Conservation (phyloP, 441 rosid species). For the Theobroma grandiflorum region DNA sequence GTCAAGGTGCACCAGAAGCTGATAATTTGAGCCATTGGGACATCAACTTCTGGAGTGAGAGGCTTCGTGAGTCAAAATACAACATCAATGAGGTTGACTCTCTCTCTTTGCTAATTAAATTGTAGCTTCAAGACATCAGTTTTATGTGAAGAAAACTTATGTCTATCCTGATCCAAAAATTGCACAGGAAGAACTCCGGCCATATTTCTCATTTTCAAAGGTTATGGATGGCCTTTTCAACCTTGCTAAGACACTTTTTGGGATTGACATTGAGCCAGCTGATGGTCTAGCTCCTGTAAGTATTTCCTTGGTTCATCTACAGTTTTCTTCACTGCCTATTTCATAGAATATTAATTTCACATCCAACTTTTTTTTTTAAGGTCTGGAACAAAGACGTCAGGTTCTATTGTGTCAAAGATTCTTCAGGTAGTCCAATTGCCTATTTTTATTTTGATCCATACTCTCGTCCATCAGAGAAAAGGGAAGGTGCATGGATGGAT, state of each 20-base stretch:
- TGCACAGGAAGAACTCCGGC: slow-evolving; percentile 86
- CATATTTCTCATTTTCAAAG: slow-evolving; percentile 90
- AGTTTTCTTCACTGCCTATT: slow-evolving; percentile 27
- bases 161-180: slow-evolving; percentile 19
- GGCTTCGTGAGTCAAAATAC: slow-evolving; percentile 93
- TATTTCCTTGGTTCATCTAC: slow-evolving; percentile 21
- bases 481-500: slow-evolving; percentile 95
- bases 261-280: slow-evolving; percentile 76
- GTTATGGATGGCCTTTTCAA: slow-evolving; percentile 93
- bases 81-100: slow-evolving; percentile 82
- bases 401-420: slow-evolving; percentile 80
- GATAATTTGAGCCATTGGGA: slow-evolving; percentile 85
- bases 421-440: slow-evolving; percentile 76
- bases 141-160: slow-evolving; percentile 17
- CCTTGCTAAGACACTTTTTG: slow-evolving; percentile 78
- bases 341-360: slow-evolving; percentile 19
- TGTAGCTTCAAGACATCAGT: neutral
- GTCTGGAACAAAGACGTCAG: slow-evolving; percentile 90
- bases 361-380: slow-evolving; percentile 43
- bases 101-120: slow-evolving; percentile 14
- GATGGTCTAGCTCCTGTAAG: slow-evolving; percentile 93
- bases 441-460: slow-evolving; percentile 97
- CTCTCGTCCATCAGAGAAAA: slow-evolving; percentile 93
- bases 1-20: slow-evolving; percentile 77
- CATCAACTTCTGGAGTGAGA: slow-evolving; percentile 89